These are phyloP conservation scores for Chrysoporthe puriensis DNA, from an alignment of 2,329 filamentous ascomycete genomes.

Conservation along the genomic window DNA sequence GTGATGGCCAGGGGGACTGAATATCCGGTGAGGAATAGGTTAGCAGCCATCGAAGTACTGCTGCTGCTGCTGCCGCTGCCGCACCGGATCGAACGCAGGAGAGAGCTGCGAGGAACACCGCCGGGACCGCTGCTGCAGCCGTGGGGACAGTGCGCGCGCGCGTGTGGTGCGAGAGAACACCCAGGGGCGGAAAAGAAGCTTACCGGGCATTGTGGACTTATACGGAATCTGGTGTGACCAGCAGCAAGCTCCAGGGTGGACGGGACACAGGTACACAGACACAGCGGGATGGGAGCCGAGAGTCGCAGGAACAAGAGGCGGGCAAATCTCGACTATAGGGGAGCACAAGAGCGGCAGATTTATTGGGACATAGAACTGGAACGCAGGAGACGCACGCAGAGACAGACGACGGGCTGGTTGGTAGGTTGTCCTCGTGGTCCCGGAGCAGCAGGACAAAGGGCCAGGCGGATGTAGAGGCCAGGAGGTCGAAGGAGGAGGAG, in stretches of 20 bases:
- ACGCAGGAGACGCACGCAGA: not conserved
- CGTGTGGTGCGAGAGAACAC: not conserved
- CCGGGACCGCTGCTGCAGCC: not conserved
- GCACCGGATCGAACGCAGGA: not conserved
- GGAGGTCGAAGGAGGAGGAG: not conserved
- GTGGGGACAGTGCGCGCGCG: not conserved
- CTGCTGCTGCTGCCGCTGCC: not conserved
- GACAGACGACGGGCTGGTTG: not conserved
- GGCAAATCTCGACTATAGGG: conserved; percentile 3
- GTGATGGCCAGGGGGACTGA: conserved; percentile 58
- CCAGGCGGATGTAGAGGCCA: not conserved
- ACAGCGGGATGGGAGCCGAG: not conserved
- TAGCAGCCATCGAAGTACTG: conserved; percentile 19
- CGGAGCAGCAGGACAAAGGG: too few species aligned
- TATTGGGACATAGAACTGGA: conserved; percentile 7
- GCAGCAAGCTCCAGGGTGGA: not conserved
- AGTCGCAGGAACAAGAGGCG: conserved; percentile 1
- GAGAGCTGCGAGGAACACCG: not conserved
- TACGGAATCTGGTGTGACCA: conserved; percentile 5
- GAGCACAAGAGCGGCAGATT: conserved; percentile 1
- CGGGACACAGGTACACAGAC: not conserved
- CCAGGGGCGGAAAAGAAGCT: not conserved
- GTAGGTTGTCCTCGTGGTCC: not conserved
- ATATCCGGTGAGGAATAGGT: conserved; percentile 15
- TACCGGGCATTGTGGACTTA: conserved; percentile 23